Base-by-base conservation (phyloP, 768 basidiomycete genomes). In the Tephrocybe sp. region DNA sequence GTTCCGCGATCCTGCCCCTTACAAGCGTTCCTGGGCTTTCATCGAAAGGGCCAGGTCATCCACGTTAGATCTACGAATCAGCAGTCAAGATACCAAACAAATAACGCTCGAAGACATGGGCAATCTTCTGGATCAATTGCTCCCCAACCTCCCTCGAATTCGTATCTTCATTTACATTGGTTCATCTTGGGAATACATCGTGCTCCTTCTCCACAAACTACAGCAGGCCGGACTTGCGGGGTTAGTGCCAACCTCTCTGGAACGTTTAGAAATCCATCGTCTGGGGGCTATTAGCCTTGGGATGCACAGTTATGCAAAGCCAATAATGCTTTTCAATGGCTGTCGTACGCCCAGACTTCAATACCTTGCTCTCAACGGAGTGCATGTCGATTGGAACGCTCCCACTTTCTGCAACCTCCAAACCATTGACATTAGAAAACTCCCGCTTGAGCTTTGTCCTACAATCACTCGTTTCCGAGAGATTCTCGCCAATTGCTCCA, bases 181-280 rank as follows among this genome's bases (percentile, higher is more conserved):
- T 47, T 71, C 80, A 29, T 67, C 73, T 45, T 81, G 81, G 80
- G 74, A 78, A 27, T 71, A 80, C 9, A 71, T 75, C 2, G 67
- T 81, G 13, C 66, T 70, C 3, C 67, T 81, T 45, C 62, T 88
- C 49, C 71, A 80, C 45, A 75, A 70, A 52, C 64, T 88, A 43
- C 66, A 67, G 44, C 50, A 58, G 3, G 67, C 69, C 2, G 71
- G 69, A 7, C 56, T 55, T 23, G 50, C 63, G 10, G 65, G 69
- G 3, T 52, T 29, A 5, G 6, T 58, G 22, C 64, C 73, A 15
- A 69, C 78, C 52, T 68, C 65, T 33, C 61, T 90, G n/a, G 74
- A 83, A 54, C 79, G 79, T 23, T 66, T 88, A 54, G 86, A 88
- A 64, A 63, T 90, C 22, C 84, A 86, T 63, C 79, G 84, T 25